Percentiles rank a stretch among this genome's conserved stretches.
phyloP scores from a whole-genome alignment of 2,329 filamentous ascomycete species.

The Neocatenulostroma microsporum region DNA sequence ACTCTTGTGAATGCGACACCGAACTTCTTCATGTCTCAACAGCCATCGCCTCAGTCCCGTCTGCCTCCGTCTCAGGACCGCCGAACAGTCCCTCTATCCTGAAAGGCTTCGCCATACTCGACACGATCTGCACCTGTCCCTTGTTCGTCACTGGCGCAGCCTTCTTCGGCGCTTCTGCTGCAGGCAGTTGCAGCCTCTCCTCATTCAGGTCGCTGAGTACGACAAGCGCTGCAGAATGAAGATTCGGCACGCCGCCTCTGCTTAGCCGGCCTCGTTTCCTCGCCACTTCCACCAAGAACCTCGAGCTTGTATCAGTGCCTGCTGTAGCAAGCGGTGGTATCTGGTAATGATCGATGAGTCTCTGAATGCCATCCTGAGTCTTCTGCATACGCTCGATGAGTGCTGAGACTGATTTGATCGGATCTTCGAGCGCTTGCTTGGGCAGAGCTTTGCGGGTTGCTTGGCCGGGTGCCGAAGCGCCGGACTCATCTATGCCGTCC shows the following conservation, averaged over 20 bases:
- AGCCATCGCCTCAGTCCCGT: too few species aligned
- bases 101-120: slow-evolving; percentile 90
- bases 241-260: slow-evolving; percentile 81
- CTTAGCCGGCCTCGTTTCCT: slow-evolving; percentile 85
- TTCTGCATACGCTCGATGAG: slow-evolving; percentile 73
- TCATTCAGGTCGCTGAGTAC: slow-evolving; percentile 97
- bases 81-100: slow-evolving; percentile 90
- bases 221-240: slow-evolving; percentile 78
- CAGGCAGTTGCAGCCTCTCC: slow-evolving; percentile 58
- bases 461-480: slow-evolving; percentile 6
- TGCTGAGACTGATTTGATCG: slow-evolving; percentile 74
- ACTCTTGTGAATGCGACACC: too few species aligned
- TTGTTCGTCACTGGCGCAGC: slow-evolving; percentile 46
- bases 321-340: slow-evolving; percentile 65
- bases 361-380: slow-evolving; percentile 65
- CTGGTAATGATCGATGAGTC: slow-evolving; percentile 75
- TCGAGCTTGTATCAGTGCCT: slow-evolving; percentile 69
- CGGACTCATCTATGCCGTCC: slow-evolving; percentile 10
- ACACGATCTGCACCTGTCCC: slow-evolving; percentile 76
- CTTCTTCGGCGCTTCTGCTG: slow-evolving; percentile 18
- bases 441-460: slow-evolving; percentile 64
- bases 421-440: slow-evolving; percentile 89
- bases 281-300: slow-evolving; percentile 92
- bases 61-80: slow-evolving; percentile 42
- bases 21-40: too few species aligned